phyloP scores from a whole-genome alignment of 805 yeast species.

The Kregervanrija fluxuum region DNA sequence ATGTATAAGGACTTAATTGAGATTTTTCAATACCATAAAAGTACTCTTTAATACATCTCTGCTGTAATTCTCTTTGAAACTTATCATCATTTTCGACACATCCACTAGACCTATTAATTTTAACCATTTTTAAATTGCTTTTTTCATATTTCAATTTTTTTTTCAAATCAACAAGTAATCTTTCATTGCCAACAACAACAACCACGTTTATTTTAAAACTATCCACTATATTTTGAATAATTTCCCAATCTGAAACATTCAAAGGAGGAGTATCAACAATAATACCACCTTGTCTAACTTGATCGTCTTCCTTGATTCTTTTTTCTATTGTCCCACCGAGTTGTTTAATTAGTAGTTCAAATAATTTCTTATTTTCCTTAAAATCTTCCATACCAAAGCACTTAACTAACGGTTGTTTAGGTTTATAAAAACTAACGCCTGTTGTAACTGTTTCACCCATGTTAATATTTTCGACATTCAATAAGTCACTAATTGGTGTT shows the following conservation, averaged over 20 bases:
- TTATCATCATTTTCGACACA: constrained; percentile 67
- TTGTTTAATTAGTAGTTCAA: constrained; percentile 27
- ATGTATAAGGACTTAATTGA: constrained; percentile 77
- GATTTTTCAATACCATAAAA: constrained; percentile 69
- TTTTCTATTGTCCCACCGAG: constrained; percentile 31
- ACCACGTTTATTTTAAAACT: constrained; percentile 53
- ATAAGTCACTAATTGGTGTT: constrained; percentile 69
- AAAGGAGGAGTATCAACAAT: constrained; percentile 73
- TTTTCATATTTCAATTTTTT: constrained; percentile 35
- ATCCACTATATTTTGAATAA: constrained; percentile 50
- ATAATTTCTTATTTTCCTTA: constrained; percentile 36
- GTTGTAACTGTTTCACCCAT: constrained; percentile 78
- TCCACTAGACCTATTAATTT: constrained; percentile 69
- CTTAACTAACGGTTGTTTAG: constrained; percentile 85
- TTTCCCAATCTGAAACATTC: constrained; percentile 38
- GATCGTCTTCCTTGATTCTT: constrained; percentile 44
- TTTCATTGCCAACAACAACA: constrained; percentile 71
- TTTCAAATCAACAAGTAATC: constrained; percentile 55
- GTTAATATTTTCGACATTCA: constrained; percentile 63
- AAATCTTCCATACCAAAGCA: constrained; percentile 65
- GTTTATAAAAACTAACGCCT: constrained; percentile 69
- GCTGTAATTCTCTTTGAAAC: constrained; percentile 64
- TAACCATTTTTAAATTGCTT: constrained; percentile 39
- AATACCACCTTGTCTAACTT: constrained; percentile 43
- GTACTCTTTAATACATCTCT: constrained; percentile 73